Conservation (phyloP, 768 basidiomycete species). For the Suillus luteus region DNA sequence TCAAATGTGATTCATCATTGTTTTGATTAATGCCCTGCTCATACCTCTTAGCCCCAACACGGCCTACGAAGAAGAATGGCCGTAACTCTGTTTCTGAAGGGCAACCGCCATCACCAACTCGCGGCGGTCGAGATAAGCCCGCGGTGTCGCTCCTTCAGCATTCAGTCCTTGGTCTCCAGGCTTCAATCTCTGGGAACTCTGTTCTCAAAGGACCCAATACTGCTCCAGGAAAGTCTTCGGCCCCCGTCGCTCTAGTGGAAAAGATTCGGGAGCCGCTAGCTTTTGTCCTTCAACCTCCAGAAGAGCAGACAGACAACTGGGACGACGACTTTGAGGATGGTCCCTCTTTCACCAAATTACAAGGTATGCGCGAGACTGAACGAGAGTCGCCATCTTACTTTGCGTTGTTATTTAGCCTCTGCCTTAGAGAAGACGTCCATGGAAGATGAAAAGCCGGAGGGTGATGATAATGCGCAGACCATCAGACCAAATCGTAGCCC, state of each 20-base stretch:
- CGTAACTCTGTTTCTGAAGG: constrained; percentile 38
- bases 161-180: constrained; percentile 37
- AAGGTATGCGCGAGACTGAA: constrained; percentile 42
- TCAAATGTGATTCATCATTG: constrained; percentile 67
- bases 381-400: background rate
- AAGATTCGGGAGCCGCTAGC: constrained; percentile 56
- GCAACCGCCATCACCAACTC: constrained; percentile 47
- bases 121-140: constrained; percentile 31
- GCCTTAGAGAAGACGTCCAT: constrained; percentile 62
- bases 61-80: constrained; percentile 67
- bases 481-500: constrained; percentile 79
- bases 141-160: constrained; percentile 31
- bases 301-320: constrained; percentile 95
- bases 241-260: constrained; percentile 36
- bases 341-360: constrained; percentile 84
- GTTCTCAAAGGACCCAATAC: constrained; percentile 24
- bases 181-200: constrained; percentile 36
- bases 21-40: constrained; percentile 11
- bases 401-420: constrained; percentile 24
- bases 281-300: constrained; percentile 69
- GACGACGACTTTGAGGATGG: constrained; percentile 98
- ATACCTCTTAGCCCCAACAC: constrained; percentile 59
- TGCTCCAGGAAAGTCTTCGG: constrained; percentile 23
- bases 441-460: constrained; percentile 56
- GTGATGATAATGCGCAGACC: constrained; percentile 78